Percentiles rank a stretch among this genome's conserved stretches.
Evolutionary conservation across 352 stramenopile genomes (phyloP).

Genomic region (Pythium oligandrum): DNA sequence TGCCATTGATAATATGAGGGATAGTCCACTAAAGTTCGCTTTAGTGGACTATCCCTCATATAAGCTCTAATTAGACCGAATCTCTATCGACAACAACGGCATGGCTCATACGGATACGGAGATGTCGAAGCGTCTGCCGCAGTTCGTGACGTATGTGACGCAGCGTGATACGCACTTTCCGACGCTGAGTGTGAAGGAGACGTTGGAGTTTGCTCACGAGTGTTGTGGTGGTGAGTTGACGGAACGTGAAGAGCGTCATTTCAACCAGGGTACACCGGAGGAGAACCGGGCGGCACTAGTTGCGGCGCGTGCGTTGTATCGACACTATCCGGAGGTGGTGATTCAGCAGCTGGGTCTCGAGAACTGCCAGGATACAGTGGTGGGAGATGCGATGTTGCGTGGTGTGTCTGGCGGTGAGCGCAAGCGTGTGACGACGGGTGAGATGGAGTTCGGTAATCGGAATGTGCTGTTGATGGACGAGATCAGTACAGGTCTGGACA

Average conservation of each 20-base stretch:
- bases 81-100: too few relatives aligned
- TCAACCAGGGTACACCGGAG: slow-evolving; percentile 22
- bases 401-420: slow-evolving; percentile 63
- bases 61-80: too few relatives aligned
- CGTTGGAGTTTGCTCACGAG: slow-evolving; percentile 21
- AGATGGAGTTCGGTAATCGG: slow-evolving; percentile 78
- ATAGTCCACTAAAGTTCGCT: slow-evolving; percentile 6
- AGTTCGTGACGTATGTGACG: slow-evolving; percentile 10
- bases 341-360: slow-evolving; percentile 26
- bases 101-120: background rate
- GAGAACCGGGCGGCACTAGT: slow-evolving; percentile 18
- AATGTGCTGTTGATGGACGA: slow-evolving; percentile 81
- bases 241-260: slow-evolving; percentile 23
- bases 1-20: background rate
- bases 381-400: slow-evolving; percentile 65
- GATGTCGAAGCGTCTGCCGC: slow-evolving; percentile 2
- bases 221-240: slow-evolving; percentile 17
- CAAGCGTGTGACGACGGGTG: slow-evolving; percentile 58
- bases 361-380: slow-evolving; percentile 46
- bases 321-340: slow-evolving; percentile 30
- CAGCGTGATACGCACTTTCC: slow-evolving; percentile 26
- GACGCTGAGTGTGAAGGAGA: slow-evolving; percentile 27
- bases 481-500: slow-evolving; percentile 91
- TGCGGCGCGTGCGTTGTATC: slow-evolving; percentile 10
- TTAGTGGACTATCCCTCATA: too few relatives aligned